Base-by-base conservation (phyloP, 1,284 basidiomycete genomes). In the Cerrena zonata region DNA sequence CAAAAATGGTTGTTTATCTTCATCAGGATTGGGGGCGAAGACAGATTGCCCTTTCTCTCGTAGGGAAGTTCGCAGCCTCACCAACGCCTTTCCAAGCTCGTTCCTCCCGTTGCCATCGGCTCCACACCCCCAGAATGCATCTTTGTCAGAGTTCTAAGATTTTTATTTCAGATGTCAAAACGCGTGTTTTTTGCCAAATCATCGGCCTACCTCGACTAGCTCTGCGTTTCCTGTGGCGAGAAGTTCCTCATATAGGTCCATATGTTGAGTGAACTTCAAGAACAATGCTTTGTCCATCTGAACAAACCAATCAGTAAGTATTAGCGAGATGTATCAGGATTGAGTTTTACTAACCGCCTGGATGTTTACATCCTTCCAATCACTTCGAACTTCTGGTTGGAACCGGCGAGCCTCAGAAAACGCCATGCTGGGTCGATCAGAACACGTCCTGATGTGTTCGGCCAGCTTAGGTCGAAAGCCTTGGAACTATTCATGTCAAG, bases 361-460 rank as follows among this genome's bases (percentile, higher is more conserved):
- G 23, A 84, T 72, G 53, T 85, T 85, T 37, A 84, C 75, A 45
- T 77, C 65, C 56, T 72, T 77, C 82, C 83, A 85, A 58, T 85
- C 83, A 2, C 63, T 62, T 26, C 82, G 71, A 18, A 78, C 76
- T 61, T 73, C 78, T 25, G 74, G 76, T 57, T 81, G 76, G 57
- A 81, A 75, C n/a, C 78, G 76, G 44, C 80, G 78, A 21, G 83
- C 82, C 61, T 84, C 82, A 13, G 78, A 75, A 57, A 85, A 82
- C n/a, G 80, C 82, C 15, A 74, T 69, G 55, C 78, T 79, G 0
- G 82, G 79, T 50, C 74, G 65, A 52, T 78, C 74, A 1, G 79
- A 80, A 58, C 78, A 80, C 26, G 73, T 79, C 40, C 83, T 69
- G 49, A 85, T 79, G 54, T 80, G 80, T 57, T 84, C 83, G 12